These are phyloP conservation scores for Russula dissimulans DNA, from an alignment of 768 basidiomycete genomes.

Conservation along the genomic window DNA sequence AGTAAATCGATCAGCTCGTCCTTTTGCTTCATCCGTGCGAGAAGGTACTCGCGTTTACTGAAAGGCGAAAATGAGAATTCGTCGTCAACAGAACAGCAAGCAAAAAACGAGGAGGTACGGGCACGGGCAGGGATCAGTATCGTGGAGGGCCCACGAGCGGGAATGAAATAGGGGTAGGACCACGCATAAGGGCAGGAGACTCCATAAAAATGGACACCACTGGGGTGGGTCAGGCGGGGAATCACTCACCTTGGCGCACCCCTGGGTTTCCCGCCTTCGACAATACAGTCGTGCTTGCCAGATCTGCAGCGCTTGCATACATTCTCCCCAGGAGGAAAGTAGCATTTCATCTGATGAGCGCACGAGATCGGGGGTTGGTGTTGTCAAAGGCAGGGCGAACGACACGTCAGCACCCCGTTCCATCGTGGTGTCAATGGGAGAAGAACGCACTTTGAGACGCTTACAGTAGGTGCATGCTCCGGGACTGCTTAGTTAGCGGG, in stretches of 20 bases:
- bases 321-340: slow-evolving; percentile 60
- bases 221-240: neutral
- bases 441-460: slow-evolving; percentile 63
- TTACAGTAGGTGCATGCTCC: slow-evolving; percentile 85
- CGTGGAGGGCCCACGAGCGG: neutral
- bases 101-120: neutral
- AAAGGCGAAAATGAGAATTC: slow-evolving; percentile 25
- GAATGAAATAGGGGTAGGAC: slow-evolving; percentile 27
- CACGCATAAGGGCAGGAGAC: slow-evolving; percentile 22
- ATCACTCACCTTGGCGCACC: slow-evolving; percentile 71
- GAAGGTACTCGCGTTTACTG: slow-evolving; percentile 80
- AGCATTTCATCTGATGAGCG: slow-evolving; percentile 71
- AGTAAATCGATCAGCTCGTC: slow-evolving; percentile 79
- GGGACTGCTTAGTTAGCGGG: slow-evolving; percentile 36
- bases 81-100: slow-evolving; percentile 13
- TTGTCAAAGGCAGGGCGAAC: neutral
- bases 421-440: neutral
- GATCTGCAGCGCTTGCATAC: slow-evolving; percentile 72
- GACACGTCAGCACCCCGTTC: neutral
- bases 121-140: neutral
- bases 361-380: neutral
- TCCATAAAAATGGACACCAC: neutral
- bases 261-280: slow-evolving; percentile 73
- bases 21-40: slow-evolving; percentile 81
- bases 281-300: slow-evolving; percentile 69